Base-by-base conservation (phyloP, 164 flowering plant species). In the Aristolochia contorta region DNA sequence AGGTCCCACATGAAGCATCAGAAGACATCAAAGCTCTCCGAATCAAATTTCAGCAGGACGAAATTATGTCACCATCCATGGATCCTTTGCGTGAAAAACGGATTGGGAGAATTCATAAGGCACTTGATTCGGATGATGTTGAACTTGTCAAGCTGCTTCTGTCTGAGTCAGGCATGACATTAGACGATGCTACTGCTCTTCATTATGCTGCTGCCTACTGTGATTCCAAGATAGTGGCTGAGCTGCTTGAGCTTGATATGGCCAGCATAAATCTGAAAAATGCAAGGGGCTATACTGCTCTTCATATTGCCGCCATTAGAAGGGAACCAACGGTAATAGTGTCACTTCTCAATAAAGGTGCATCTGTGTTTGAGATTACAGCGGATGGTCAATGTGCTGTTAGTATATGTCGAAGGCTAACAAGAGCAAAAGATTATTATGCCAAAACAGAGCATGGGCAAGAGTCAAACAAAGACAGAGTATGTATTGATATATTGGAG, bases 191-290 rank as follows among this genome's bases (percentile, higher is more conserved):
- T 2, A 57, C 66, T 71, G 91, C 88, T 24, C 85, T 87, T 47
- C 95, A 87, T 62, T 84, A 84, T 75, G 85, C 91, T 23, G 82
- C 68, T 47, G 85, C 90, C 15, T 83, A 84, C 63, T 81, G 91
- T 74, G 87, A 87, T 63, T 78, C 86, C 14, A 84, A 87, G 74
- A 71, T 78, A 53, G 74, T 80, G n/a, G 51, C 75, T 8, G 88
- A 83, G 75, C 68, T 87, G 25, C 84, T 87, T 41, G 57, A 59
- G 61, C 69, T 84, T 13, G 76, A 63, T 20, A 16, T 68, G 8
- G 85, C 86, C 25, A 73, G 81, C 74, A 82, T 81, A 45, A 82
- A 84, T 64, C 79, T 73, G 25, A 54, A 67, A 54, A 79, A 80
- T 65, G 19, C 72, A 4, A 71, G 87, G 19, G 94, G 90, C 19